Evolutionary conservation across 768 basidiomycete species (phyloP).

Genomic region (Tricholomella constricta): DNA sequence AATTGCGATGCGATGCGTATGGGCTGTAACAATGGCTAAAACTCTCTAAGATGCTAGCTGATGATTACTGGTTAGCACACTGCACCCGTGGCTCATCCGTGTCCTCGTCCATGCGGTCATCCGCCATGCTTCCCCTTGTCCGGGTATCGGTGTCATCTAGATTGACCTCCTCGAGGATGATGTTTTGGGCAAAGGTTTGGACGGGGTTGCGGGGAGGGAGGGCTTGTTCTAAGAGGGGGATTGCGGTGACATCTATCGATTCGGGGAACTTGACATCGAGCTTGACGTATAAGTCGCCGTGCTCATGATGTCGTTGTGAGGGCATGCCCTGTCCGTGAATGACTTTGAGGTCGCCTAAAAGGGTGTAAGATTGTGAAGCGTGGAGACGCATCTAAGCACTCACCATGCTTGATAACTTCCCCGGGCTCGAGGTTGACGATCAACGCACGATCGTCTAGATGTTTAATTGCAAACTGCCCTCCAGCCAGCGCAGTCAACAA

Average conservation of each 20-base stretch:
- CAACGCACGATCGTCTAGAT: slow-evolving; percentile 91
- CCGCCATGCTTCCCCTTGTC: slow-evolving; percentile 52
- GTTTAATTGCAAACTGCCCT: slow-evolving; percentile 86
- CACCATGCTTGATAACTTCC: slow-evolving; percentile 92
- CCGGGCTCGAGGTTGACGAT: slow-evolving; percentile 84
- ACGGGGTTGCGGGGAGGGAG: slow-evolving; percentile 77
- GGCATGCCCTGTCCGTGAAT: slow-evolving; percentile 98
- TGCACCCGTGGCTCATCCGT: slow-evolving; percentile 91
- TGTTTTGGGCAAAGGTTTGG: slow-evolving; percentile 65
- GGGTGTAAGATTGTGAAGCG: slow-evolving; percentile 1
- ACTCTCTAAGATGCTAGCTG: slow-evolving; percentile 28
- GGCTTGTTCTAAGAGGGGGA: slow-evolving; percentile 79
- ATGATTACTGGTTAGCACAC: slow-evolving; percentile 85
- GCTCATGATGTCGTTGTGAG: slow-evolving; percentile 95
- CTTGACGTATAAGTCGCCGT: slow-evolving; percentile 90
- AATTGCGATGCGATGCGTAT: slow-evolving; percentile 36
- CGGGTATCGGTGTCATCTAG: slow-evolving; percentile 79
- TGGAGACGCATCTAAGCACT: slow-evolving; percentile 27
- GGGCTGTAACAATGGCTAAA: slow-evolving; percentile 32
- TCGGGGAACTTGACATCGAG: slow-evolving; percentile 91
- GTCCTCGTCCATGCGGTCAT: slow-evolving; percentile 94
- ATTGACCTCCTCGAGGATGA: slow-evolving; percentile 81
- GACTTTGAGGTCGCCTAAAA: slow-evolving; percentile 81
- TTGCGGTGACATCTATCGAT: slow-evolving; percentile 61
- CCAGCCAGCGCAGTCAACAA: slow-evolving; percentile 92